These are phyloP conservation scores for Garcia nutans DNA, from an alignment of 345 rosid genomes.

Conservation along the genomic window DNA sequence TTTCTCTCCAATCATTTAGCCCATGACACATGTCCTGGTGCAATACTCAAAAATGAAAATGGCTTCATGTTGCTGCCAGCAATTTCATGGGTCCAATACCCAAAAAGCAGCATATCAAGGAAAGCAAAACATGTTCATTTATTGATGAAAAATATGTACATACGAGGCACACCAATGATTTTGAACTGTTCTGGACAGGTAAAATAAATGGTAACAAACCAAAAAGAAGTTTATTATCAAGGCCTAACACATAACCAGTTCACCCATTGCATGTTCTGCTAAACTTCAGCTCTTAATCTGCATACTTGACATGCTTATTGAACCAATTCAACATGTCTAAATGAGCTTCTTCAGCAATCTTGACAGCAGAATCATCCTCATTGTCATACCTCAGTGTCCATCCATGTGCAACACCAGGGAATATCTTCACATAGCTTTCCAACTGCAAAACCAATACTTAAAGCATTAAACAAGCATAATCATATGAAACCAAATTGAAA, in stretches of 20 bases:
- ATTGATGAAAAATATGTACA: no score
- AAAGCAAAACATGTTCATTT: no score
- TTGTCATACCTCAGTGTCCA: slow-evolving; percentile 18
- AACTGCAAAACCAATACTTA: slow-evolving; percentile 4
- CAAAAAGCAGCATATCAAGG: no score
- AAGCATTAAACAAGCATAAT: background rate
- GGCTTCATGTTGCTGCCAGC: no score
- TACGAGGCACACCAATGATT: no score
- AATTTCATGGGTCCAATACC: no score
- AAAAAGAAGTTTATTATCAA: no score
- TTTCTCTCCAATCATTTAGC: no score
- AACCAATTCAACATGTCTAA: slow-evolving; percentile 14
- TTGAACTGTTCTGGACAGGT: no score
- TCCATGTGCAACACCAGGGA: slow-evolving; percentile 21
- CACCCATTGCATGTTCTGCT: background rate
- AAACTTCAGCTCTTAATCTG: background rate
- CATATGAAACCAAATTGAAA: background rate
- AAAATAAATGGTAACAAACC: no score
- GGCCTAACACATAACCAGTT: background rate
- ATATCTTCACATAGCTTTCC: slow-evolving; percentile 20
- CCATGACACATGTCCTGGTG: no score
- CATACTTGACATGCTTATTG: slow-evolving; percentile 7
- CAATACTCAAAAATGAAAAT: no score
- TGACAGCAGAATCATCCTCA: slow-evolving; percentile 24
- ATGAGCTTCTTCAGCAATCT: slow-evolving; percentile 23